Conservation (phyloP, 1,284 basidiomycete genomes). For the Mycena sp. region DNA sequence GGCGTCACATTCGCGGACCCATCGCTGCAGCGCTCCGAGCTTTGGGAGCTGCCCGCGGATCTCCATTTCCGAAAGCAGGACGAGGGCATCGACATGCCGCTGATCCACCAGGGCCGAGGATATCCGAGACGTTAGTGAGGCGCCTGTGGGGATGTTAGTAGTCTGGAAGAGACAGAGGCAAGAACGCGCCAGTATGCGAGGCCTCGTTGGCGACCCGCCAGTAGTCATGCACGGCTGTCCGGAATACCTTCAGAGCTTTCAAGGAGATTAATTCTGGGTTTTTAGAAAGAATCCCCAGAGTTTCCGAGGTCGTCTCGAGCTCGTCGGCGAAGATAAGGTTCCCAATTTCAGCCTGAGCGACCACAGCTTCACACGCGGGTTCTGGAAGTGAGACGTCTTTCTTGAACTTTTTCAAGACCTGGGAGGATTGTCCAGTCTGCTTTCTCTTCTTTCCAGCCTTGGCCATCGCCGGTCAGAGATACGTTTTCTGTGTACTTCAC, state of each 20-base stretch:
- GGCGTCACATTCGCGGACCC: conserved; percentile 67
- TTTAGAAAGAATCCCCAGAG: conserved; percentile 37
- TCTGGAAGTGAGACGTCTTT: not conserved
- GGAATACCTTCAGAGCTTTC: conserved; percentile 44
- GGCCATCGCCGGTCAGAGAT: conserved; percentile 6
- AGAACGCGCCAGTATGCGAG: conserved; percentile 40
- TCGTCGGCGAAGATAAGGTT: conserved; percentile 44
- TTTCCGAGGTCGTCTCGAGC: conserved; percentile 47
- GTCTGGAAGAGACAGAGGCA: not conserved
- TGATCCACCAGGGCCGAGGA: conserved; percentile 56
- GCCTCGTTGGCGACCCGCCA: conserved; percentile 44
- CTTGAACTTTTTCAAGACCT: conserved; percentile 21
- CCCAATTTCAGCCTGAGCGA: conserved; percentile 40
- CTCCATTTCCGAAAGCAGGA: conserved; percentile 62
- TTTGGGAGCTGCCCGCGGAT: conserved; percentile 57
- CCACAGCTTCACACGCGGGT: conserved; percentile 1
- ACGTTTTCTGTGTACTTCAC: no score
- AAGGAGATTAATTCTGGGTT: conserved; percentile 43
- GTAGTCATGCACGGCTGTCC: conserved; percentile 48
- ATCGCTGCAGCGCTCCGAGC: conserved; percentile 64
- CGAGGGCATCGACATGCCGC: conserved; percentile 55
- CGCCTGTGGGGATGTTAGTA: conserved; percentile 36
- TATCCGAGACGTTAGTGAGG: conserved; percentile 55
- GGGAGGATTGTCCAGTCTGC: conserved; percentile 6
- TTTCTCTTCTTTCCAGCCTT: conserved; percentile 28